Evolutionary conservation across 345 rosid species (phyloP).

Genomic region (Ceriops tagal): DNA sequence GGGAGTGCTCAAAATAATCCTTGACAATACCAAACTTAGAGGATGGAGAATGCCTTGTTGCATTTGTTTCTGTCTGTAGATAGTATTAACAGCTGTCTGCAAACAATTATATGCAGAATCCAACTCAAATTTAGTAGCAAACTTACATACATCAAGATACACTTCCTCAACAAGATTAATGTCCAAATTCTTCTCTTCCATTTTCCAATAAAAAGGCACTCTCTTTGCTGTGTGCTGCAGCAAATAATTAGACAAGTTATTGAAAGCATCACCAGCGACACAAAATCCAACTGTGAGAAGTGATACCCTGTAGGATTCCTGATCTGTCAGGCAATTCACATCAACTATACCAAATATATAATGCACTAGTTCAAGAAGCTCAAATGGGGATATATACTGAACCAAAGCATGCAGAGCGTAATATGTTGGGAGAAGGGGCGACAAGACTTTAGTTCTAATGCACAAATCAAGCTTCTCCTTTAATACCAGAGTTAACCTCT

Average conservation of each 20-base stretch:
- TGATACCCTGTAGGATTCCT: slow-evolving; percentile 26
- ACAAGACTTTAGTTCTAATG: slow-evolving; percentile 37
- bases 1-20: slow-evolving; percentile 56
- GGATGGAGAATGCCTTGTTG: slow-evolving; percentile 49
- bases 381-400: slow-evolving; percentile 60
- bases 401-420: slow-evolving; percentile 51
- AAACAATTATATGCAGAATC: slow-evolving; percentile 57
- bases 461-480: slow-evolving; percentile 47
- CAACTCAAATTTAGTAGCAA: slow-evolving; percentile 43
- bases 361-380: slow-evolving; percentile 55
- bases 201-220: slow-evolving; percentile 50
- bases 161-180: slow-evolving; percentile 53
- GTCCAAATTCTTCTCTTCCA: slow-evolving; percentile 42
- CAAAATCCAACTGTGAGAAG: slow-evolving; percentile 53
- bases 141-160: slow-evolving; percentile 50
- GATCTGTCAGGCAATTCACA: slow-evolving; percentile 21
- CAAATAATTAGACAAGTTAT: slow-evolving; percentile 47
- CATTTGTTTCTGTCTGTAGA: slow-evolving; percentile 35
- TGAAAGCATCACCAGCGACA: slow-evolving; percentile 66
- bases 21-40: slow-evolving; percentile 45
- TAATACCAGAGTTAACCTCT: slow-evolving; percentile 40
- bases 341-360: slow-evolving; percentile 53
- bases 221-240: slow-evolving; percentile 45
- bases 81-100: slow-evolving; percentile 52
- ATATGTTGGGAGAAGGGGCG: slow-evolving; percentile 50